phyloP scores from a whole-genome alignment of 192 early-diverging fungal species.

The Coemansia sp. region DNA sequence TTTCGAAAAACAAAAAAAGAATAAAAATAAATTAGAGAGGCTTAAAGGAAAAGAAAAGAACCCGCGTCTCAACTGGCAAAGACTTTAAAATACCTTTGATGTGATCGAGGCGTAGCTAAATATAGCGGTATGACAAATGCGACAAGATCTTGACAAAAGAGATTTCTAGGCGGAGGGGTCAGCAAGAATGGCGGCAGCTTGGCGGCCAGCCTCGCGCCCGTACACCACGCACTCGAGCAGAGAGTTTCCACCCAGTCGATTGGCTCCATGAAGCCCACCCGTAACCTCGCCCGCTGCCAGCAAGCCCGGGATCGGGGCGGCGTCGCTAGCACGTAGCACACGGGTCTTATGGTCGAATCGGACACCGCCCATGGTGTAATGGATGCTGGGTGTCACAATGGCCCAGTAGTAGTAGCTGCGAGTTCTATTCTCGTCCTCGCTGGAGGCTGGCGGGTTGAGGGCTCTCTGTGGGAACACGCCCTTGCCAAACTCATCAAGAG shows the following conservation, averaged over 20 bases:
- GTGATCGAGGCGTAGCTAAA: not conserved
- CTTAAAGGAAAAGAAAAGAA: not conserved
- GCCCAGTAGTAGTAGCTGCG: conserved; percentile 61
- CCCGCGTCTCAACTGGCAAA: not conserved
- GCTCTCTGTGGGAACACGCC: conserved; percentile 63
- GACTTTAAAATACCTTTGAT: not conserved
- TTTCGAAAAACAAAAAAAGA: not conserved
- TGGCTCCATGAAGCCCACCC: conserved; percentile 95
- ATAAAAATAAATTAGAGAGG: not conserved
- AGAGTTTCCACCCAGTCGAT: conserved; percentile 92
- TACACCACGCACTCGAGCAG: conserved; percentile 95
- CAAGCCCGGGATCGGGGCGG: conserved; percentile 71
- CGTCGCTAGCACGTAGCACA: conserved; percentile 41
- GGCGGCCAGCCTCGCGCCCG: conserved; percentile 84
- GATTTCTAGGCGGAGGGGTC: not conserved
- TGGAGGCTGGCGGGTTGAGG: conserved; percentile 38
- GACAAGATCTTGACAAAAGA: not conserved
- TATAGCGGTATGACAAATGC: not conserved
- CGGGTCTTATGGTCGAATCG: conserved; percentile 30
- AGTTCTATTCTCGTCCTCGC: not conserved
- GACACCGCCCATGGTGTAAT: conserved; percentile 81
- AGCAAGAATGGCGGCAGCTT: conserved; percentile 23
- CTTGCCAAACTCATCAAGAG: conserved; percentile 68
- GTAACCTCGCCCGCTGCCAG: conserved; percentile 92
- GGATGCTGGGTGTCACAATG: conserved; percentile 75